A percentile compares a stretch with the other conserved stretches of the same genome.
Conservation (phyloP, 2,329 filamentous ascomycete genomes). For the Fusarium falciforme region DNA sequence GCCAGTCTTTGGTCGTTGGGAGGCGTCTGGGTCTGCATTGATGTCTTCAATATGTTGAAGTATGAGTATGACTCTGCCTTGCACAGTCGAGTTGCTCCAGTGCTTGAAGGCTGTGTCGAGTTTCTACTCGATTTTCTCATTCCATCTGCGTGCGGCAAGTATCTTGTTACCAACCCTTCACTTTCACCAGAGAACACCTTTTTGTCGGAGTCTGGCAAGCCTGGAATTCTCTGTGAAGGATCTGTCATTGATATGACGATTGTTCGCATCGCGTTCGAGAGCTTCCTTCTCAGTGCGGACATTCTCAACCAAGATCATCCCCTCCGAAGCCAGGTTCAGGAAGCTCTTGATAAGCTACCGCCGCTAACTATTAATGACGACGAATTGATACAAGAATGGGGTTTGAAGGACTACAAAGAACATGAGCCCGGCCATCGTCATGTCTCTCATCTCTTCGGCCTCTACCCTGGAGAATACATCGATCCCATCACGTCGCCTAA, state of each 20-base stretch:
- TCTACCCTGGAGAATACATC: constrained; percentile 55
- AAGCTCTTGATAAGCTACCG: constrained; percentile 8
- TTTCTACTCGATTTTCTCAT: constrained; percentile 55
- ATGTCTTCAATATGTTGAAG: constrained; percentile 39
- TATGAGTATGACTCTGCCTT: constrained; percentile 34
- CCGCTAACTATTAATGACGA: constrained; percentile 26
- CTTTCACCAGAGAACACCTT: constrained; percentile 43
- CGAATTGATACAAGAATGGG: constrained; percentile 55
- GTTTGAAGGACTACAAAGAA: constrained; percentile 49
- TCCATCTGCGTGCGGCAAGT: constrained; percentile 39
- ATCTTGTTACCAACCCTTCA: constrained; percentile 42
- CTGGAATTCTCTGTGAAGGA: constrained; percentile 39
- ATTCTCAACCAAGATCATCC: constrained; percentile 20
- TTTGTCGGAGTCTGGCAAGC: constrained; percentile 18
- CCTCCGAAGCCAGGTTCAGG: not conserved
- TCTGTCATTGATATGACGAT: constrained; percentile 42
- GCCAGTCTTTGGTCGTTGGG: constrained; percentile 42
- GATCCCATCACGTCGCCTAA: constrained; percentile 29
- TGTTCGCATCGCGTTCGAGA: constrained; percentile 34
- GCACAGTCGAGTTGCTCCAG: constrained; percentile 39
- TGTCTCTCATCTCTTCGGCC: constrained; percentile 61
- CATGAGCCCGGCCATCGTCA: constrained; percentile 62
- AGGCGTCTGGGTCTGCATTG: constrained; percentile 40
- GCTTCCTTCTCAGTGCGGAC: constrained; percentile 28
- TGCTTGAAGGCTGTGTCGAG: constrained; percentile 48